phyloP scores from a whole-genome alignment of 106 monocot species.

The Allium cepa region DNA sequence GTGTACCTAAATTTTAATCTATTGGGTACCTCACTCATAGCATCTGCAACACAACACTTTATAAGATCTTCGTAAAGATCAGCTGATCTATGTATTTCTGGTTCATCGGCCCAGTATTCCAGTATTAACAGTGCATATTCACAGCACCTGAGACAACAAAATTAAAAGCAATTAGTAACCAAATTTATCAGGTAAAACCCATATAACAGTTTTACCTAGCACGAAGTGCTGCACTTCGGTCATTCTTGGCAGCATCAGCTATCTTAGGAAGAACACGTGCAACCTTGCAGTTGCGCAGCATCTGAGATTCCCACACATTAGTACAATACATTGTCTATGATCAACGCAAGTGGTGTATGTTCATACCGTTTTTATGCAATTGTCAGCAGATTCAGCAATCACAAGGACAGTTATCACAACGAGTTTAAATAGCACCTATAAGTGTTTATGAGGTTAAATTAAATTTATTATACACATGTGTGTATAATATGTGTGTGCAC shows the following conservation, averaged over 20 bases:
- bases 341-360: neutral
- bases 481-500: no score
- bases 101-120: constrained; percentile 99
- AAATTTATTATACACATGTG: no score
- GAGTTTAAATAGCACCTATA: constrained; percentile 93
- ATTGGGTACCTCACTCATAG: constrained; percentile 86
- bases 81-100: constrained; percentile 90
- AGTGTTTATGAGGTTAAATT: no score
- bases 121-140: constrained; percentile 93
- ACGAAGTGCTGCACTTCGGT: constrained; percentile 88
- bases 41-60: constrained; percentile 98
- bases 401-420: constrained; percentile 99
- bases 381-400: constrained; percentile 97
- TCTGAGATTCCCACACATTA: constrained; percentile 30
- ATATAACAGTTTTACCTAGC: constrained; percentile 48
- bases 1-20: no score
- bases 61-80: constrained; percentile 98
- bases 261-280: constrained; percentile 83
- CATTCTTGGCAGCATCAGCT: constrained; percentile 89
- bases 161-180: no score
- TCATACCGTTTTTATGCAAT: constrained; percentile 96
- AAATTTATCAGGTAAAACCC: no score
- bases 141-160: constrained; percentile 66
- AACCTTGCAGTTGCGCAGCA: constrained; percentile 96
- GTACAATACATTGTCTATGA: neutral